These are phyloP conservation scores for Neurospora sp. DNA, from an alignment of 495 filamentous ascomycete genomes.

Conservation along the genomic window DNA sequence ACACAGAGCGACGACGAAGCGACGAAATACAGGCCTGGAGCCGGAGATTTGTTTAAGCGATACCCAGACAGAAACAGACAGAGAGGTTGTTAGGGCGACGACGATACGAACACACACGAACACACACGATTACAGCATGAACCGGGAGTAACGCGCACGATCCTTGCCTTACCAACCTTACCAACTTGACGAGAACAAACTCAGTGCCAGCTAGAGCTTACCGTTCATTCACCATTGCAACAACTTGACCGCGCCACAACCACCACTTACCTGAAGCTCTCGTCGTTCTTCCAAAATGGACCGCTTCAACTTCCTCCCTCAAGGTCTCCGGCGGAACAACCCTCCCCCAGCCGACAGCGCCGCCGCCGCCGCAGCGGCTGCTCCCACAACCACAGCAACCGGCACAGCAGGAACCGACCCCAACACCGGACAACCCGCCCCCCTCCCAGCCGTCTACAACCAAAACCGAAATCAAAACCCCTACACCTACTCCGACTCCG, in stretches of 20 bases:
- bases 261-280: no score
- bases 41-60: neutral
- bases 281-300: no score
- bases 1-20: neutral
- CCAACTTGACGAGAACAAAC: no score
- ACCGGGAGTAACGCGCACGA: neutral
- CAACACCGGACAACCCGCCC: neutral
- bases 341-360: neutral
- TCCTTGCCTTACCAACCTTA: no score
- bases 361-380: neutral
- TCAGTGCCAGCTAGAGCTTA: no score
- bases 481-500: neutral
- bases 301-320: slow-evolving; percentile 22
- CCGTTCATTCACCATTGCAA: neutral
- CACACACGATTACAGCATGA: neutral
- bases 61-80: no score
- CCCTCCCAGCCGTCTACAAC: neutral
- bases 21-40: neutral
- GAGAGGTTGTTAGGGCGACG: no score
- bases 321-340: neutral
- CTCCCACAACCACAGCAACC: neutral
- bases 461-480: neutral
- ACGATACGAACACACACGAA: neutral
- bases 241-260: neutral
- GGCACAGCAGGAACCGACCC: neutral